These are phyloP conservation scores for Coemansia sp. DNA, from an alignment of 192 early-diverging fungal species.

Conservation along the genomic window DNA sequence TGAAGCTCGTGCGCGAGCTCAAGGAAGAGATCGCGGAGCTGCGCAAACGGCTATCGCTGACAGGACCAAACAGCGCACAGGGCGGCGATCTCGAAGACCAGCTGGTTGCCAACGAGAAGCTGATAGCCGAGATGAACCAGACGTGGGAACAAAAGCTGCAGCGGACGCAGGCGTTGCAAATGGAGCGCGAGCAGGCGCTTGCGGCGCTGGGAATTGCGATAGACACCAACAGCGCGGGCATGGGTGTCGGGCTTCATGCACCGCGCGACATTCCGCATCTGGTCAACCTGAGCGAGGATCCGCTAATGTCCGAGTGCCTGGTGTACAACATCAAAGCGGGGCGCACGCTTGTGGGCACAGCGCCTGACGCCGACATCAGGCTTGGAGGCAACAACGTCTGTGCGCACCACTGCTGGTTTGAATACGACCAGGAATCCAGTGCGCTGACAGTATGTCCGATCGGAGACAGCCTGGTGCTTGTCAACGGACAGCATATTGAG, in stretches of 20 bases:
- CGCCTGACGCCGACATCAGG: constrained; percentile 47
- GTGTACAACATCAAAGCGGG: constrained; percentile 86
- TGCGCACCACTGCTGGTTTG: constrained; percentile 74
- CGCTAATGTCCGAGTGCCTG: constrained; percentile 86
- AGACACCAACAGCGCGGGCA: constrained; percentile 60
- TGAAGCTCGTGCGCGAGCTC: constrained; percentile 77
- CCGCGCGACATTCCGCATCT: constrained; percentile 83
- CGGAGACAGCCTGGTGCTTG: constrained; percentile 65
- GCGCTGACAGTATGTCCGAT: constrained; percentile 65
- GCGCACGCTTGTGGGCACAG: constrained; percentile 65
- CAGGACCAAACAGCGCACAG: constrained; percentile 32
- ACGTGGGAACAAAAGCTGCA: constrained; percentile 83
- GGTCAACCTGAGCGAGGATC: constrained; percentile 89
- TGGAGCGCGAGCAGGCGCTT: constrained; percentile 71
- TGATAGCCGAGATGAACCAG: constrained; percentile 80
- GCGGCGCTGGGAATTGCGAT: constrained; percentile 79
- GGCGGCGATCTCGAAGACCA: constrained; percentile 67
- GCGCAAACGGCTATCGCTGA: constrained; percentile 57
- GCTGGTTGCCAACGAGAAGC: constrained; percentile 82
- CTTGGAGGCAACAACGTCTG: constrained; percentile 66
- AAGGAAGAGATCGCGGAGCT: constrained; percentile 77
- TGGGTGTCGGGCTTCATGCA: constrained; percentile 70
- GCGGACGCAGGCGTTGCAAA: constrained; percentile 71
- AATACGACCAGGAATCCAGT: constrained; percentile 58
- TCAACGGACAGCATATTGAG: constrained; percentile 74